phyloP scores from a whole-genome alignment of 441 rosid genomes.

The Arabidopsis lyrata region DNA sequence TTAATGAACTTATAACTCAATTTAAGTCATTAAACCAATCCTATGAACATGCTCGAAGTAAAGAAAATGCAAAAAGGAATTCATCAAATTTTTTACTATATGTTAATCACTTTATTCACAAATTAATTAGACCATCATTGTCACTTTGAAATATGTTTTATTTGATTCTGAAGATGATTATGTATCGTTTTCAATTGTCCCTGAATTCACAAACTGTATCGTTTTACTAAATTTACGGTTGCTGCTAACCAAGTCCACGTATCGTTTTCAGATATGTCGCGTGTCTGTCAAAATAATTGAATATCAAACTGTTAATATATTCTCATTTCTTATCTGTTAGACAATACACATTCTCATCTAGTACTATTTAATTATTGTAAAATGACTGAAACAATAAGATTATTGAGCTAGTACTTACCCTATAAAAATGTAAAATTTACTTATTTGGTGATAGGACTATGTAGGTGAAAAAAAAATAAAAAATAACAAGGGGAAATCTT shows the following conservation, averaged over 20 bases:
- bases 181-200: not conserved
- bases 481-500: not conserved
- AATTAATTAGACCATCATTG: too few species aligned
- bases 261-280: conserved; percentile 20
- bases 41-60: not conserved
- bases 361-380: not conserved
- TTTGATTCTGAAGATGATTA: not conserved
- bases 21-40: too few species aligned
- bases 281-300: not conserved
- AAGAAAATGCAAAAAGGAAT: not conserved
- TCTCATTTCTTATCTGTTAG: not conserved
- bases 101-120: not conserved
- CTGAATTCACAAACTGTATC: too few species aligned
- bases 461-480: not conserved
- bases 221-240: not conserved
- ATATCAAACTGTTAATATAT: not conserved
- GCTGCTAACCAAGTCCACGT: not conserved
- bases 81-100: too few species aligned
- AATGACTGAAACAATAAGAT: too few species aligned
- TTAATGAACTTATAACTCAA: not conserved
- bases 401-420: not conserved
- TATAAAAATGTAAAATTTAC: not conserved
- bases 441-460: not conserved
- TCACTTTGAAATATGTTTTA: too few species aligned
- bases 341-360: conserved; percentile 2